Evolutionary conservation across 805 yeast species (phyloP).

Genomic region (Spathaspora girioi): DNA sequence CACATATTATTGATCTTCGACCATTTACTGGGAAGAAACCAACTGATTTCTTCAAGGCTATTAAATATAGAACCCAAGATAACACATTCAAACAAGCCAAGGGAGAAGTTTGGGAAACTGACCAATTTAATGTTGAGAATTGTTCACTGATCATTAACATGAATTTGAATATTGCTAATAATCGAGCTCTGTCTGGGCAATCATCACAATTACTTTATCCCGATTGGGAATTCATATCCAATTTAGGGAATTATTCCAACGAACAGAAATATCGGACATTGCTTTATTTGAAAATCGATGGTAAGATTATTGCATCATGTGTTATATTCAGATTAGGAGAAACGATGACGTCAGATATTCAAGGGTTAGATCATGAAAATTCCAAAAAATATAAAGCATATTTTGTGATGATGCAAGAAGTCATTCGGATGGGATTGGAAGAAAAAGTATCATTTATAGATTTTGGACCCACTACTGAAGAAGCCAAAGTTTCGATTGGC

Average conservation of each 20-base stretch:
- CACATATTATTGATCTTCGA: slow-evolving; percentile 39
- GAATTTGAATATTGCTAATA: slow-evolving; percentile 38
- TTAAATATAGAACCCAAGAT: slow-evolving; percentile 39
- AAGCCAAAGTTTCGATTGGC: slow-evolving; percentile 41
- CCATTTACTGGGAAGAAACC: slow-evolving; percentile 26
- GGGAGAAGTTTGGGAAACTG: slow-evolving; percentile 31
- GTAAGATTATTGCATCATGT: slow-evolving; percentile 35
- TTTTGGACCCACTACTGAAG: slow-evolving; percentile 44
- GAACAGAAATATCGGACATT: slow-evolving; percentile 25
- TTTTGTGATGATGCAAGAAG: slow-evolving; percentile 46
- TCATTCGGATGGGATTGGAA: slow-evolving; percentile 35
- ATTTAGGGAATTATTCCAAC: slow-evolving; percentile 21
- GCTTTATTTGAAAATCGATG: slow-evolving; percentile 35
- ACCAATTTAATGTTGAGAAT: slow-evolving; percentile 25
- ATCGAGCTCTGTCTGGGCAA: slow-evolving; percentile 32
- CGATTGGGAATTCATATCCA: slow-evolving; percentile 21
- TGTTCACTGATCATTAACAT: slow-evolving; percentile 28
- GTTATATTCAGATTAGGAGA: slow-evolving; percentile 40
- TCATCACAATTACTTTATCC: slow-evolving; percentile 36
- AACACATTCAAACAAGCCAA: slow-evolving; percentile 27
- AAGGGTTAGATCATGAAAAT: slow-evolving; percentile 39
- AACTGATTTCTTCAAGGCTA: slow-evolving; percentile 35
- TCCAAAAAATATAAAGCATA: slow-evolving; percentile 39
- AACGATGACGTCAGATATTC: slow-evolving; percentile 42
- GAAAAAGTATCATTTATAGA: slow-evolving; percentile 38